Conservation (phyloP, 1,284 basidiomycete genomes). For the Fomitopsis betulina region DNA sequence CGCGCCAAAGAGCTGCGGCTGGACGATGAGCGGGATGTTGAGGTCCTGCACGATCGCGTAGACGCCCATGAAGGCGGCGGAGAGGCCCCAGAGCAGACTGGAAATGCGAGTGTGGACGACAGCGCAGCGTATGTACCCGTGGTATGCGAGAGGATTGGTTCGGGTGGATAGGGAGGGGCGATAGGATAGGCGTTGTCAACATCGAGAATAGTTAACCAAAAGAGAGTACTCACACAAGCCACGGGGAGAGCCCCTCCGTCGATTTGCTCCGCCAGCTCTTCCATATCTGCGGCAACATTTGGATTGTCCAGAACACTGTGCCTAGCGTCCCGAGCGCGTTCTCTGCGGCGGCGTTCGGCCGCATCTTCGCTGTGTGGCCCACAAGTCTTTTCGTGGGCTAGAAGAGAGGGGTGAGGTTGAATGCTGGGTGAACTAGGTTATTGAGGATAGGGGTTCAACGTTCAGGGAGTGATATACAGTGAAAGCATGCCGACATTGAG, state of each 20-base stretch:
- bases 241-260: constrained; percentile 69
- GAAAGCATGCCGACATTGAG: too few relatives aligned
- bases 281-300: constrained; percentile 76
- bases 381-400: neutral
- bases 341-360: neutral
- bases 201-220: neutral
- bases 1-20: constrained; percentile 73
- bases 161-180: too few relatives aligned
- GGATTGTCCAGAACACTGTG: constrained; percentile 62
- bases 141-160: too few relatives aligned
- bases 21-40: constrained; percentile 71
- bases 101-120: neutral
- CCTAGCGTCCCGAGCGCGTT: constrained; percentile 27
- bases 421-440: too few relatives aligned
- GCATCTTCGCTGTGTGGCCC: neutral
- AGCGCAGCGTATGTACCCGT: too few relatives aligned
- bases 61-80: constrained; percentile 60
- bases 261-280: constrained; percentile 73
- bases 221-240: constrained; percentile 47
- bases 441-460: neutral
- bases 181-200: neutral
- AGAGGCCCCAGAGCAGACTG: constrained; percentile 64
- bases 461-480: neutral
- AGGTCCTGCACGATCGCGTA: constrained; percentile 66
- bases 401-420: too few relatives aligned